phyloP scores from a whole-genome alignment of 2,329 filamentous ascomycete species.

The Drechslerella coelobrocha region DNA sequence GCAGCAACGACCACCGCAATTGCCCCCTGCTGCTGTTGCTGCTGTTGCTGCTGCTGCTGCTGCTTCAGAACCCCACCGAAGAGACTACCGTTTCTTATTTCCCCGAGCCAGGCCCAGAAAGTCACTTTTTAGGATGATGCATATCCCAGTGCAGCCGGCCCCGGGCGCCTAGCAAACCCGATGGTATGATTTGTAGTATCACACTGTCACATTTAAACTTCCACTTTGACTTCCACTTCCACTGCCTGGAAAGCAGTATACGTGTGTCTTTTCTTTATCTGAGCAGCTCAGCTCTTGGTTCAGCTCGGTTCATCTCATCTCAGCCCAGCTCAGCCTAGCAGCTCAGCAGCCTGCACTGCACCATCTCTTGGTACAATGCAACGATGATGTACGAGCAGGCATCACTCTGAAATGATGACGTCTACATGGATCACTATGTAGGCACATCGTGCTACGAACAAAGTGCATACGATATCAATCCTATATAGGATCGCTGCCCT shows the following conservation, averaged over 20 bases:
- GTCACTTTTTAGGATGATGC: slow-evolving; percentile 49
- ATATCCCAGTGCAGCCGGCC: slow-evolving; percentile 27
- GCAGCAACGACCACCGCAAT: slow-evolving; percentile 10
- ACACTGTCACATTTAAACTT: too few relatives aligned
- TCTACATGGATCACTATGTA: background rate
- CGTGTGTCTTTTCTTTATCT: background rate
- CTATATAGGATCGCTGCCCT: background rate
- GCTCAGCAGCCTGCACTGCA: background rate
- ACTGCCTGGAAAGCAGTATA: too few relatives aligned
- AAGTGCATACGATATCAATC: background rate
- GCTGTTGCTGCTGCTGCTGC: slow-evolving; percentile 7
- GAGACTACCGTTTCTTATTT: slow-evolving; percentile 3
- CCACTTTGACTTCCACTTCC: too few relatives aligned
- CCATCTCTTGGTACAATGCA: too few relatives aligned
- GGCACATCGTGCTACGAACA: background rate
- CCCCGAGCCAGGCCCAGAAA: slow-evolving; percentile 3
- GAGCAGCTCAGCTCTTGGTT: background rate
- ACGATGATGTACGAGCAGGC: background rate
- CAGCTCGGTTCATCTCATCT: background rate
- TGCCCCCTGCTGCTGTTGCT: slow-evolving; percentile 32
- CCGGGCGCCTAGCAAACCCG: background rate
- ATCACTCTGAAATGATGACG: background rate
- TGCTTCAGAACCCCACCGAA: slow-evolving; percentile 34
- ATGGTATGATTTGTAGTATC: too few relatives aligned
- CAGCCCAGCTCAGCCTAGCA: background rate